These are phyloP conservation scores for Detonula confervacea DNA, from an alignment of 352 stramenopile species.

Conservation along the genomic window DNA sequence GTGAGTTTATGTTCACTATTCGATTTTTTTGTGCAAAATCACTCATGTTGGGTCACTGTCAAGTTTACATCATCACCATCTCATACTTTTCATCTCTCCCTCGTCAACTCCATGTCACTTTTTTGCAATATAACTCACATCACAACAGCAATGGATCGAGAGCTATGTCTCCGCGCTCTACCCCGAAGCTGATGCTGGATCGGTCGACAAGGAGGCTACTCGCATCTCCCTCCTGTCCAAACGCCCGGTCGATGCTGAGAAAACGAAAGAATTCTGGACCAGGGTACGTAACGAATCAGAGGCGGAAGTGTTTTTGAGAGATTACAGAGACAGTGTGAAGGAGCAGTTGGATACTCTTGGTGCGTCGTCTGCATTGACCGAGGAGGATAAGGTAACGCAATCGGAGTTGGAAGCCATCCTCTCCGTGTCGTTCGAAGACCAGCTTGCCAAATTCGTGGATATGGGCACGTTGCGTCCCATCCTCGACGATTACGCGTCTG, in stretches of 20 bases:
- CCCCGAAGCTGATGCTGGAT: conserved; percentile 44
- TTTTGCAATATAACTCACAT: no score
- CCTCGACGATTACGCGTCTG: conserved; percentile 68
- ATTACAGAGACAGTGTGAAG: conserved; percentile 44
- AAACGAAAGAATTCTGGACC: conserved; percentile 73
- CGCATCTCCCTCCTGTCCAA: conserved; percentile 69
- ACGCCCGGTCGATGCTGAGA: conserved; percentile 55
- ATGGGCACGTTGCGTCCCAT: conserved; percentile 76
- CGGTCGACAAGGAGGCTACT: conserved; percentile 73
- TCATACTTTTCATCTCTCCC: no score
- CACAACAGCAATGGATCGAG: conserved; percentile 68
- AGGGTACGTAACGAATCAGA: conserved; percentile 60
- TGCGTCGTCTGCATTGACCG: conserved; percentile 13
- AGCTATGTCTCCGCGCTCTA: conserved; percentile 64
- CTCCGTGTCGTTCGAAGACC: conserved; percentile 58
- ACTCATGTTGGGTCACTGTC: conserved; percentile 2
- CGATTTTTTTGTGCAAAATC: no score
- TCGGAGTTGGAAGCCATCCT: conserved; percentile 58
- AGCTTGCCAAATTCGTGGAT: conserved; percentile 69
- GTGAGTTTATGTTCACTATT: conserved; percentile 56
- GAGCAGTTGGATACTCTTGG: conserved; percentile 33
- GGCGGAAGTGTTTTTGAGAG: conserved; percentile 62
- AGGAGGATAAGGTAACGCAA: conserved; percentile 30
- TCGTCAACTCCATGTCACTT: no score
- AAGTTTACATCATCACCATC: no score